A percentile compares a stretch with the other conserved stretches of the same genome.
Evolutionary conservation across 208 protist species (phyloP).

Genomic region (Leishmania martiniquensis): DNA sequence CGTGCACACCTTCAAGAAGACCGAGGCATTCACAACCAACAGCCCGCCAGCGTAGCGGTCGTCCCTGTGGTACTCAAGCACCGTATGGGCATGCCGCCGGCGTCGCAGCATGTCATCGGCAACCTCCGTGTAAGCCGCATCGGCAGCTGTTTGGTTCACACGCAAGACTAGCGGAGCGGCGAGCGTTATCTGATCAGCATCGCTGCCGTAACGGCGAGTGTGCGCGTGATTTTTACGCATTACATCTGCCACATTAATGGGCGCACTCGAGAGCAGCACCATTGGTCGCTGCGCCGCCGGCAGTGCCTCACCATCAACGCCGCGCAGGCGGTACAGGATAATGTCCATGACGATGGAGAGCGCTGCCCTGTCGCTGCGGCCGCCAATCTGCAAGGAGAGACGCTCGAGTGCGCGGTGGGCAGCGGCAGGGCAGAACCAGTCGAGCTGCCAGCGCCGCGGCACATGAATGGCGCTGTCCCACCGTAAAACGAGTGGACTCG

Average conservation of each 20-base stretch:
- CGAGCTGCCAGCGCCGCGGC: conserved; percentile 55
- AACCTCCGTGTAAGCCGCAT: conserved; percentile 65
- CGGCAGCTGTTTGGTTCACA: conserved; percentile 46
- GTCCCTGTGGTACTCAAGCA: conserved; percentile 62
- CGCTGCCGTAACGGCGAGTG: neutral
- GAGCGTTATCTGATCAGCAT: neutral
- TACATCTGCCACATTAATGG: conserved; percentile 32
- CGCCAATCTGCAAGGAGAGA: conserved; percentile 1
- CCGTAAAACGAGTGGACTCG: conserved; percentile 54
- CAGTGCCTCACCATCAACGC: conserved; percentile 54
- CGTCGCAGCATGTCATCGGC: conserved; percentile 69
- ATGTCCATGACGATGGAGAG: conserved; percentile 62
- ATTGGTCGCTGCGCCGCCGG: conserved; percentile 53
- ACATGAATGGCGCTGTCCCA: conserved; percentile 47
- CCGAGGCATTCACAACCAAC: conserved; percentile 75
- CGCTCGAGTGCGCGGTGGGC: conserved; percentile 43
- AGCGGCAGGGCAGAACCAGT: conserved; percentile 65
- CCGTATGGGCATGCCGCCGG: conserved; percentile 39
- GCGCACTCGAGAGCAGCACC: conserved; percentile 58
- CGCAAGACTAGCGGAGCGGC: conserved; percentile 36
- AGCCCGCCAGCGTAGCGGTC: conserved; percentile 39
- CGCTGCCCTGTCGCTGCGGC: conserved; percentile 7
- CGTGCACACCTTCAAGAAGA: conserved; percentile 76
- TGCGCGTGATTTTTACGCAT: conserved; percentile 24
- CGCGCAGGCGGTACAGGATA: conserved; percentile 63